Conservation (phyloP, 2,329 filamentous ascomycete genomes). For the Aspergillus calidoustus region DNA sequence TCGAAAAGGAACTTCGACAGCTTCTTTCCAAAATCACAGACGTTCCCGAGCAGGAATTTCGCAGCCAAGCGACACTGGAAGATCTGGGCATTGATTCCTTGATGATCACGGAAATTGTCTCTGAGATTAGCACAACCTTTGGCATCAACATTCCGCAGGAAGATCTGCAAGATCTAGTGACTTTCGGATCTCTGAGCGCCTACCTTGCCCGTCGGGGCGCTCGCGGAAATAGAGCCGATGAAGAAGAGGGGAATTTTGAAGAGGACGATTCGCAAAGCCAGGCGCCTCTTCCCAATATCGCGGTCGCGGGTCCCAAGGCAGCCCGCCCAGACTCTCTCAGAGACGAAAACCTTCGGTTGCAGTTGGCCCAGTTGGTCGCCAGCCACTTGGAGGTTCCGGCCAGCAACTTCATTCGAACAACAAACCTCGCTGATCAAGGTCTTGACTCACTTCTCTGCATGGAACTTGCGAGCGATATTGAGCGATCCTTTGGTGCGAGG, state of each 20-base stretch:
- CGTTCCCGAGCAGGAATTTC: neutral
- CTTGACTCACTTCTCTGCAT: conserved; percentile 44
- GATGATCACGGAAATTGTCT: neutral
- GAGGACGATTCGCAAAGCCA: neutral
- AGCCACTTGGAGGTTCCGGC: neutral
- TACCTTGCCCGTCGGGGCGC: neutral
- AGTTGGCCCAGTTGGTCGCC: neutral
- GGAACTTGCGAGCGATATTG: conserved; percentile 51
- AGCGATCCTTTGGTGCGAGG: conserved; percentile 40
- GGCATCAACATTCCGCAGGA: neutral
- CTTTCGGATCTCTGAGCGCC: neutral
- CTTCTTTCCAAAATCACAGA: neutral
- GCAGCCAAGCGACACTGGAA: neutral
- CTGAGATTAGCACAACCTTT: neutral
- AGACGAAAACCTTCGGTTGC: neutral
- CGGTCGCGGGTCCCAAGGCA: conserved; percentile 41
- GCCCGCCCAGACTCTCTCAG: neutral
- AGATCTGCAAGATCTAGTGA: neutral
- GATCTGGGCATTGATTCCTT: neutral
- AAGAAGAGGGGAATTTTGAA: neutral
- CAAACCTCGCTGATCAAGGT: conserved; percentile 42
- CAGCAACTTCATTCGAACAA: neutral
- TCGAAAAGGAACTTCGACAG: neutral
- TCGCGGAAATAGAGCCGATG: neutral
- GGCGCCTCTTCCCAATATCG: conserved; percentile 37